Conservation (phyloP, 306 rosid species). For the Cicer bijugum region DNA sequence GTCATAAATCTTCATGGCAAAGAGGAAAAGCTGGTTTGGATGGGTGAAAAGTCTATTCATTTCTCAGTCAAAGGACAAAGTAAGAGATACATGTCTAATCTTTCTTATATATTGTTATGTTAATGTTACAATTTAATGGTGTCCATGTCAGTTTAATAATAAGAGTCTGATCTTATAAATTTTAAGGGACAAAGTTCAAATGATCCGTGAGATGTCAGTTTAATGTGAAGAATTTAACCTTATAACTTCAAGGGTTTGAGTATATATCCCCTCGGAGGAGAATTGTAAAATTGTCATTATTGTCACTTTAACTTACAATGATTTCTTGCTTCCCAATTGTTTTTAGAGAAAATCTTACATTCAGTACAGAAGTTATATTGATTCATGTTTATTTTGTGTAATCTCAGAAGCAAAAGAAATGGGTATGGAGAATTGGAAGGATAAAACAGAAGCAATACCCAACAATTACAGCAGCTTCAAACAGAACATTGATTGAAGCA, state of each 20-base stretch:
- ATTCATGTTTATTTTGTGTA: slow-evolving; percentile 9
- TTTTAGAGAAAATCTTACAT: not conserved
- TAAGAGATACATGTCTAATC: slow-evolving; percentile 42
- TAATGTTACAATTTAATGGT: not conserved
- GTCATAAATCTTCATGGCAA: slow-evolving; percentile 60
- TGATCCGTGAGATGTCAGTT: no score
- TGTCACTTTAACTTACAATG: no score
- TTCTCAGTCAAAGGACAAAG: slow-evolving; percentile 59
- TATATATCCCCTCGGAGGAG: no score
- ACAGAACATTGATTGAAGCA: slow-evolving; percentile 60
- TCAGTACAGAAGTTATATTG: slow-evolving; percentile 1
- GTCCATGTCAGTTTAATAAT: no score
- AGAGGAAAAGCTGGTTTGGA: slow-evolving; percentile 71
- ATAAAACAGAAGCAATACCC: slow-evolving; percentile 56
- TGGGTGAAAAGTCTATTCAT: slow-evolving; percentile 67
- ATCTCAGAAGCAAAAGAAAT: slow-evolving; percentile 58
- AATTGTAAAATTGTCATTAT: no score
- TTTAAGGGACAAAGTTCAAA: no score
- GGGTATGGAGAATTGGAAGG: slow-evolving; percentile 65
- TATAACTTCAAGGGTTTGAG: no score
- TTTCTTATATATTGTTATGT: not conserved
- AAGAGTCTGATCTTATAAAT: no score
- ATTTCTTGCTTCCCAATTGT: no score
- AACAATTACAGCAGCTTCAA: slow-evolving; percentile 57
- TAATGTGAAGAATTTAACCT: no score